Percentiles rank a stretch among this genome's conserved stretches.
These are phyloP conservation scores for Aspergillus sp. DNA, from an alignment of 2,329 filamentous ascomycete genomes.

Conservation along the genomic window DNA sequence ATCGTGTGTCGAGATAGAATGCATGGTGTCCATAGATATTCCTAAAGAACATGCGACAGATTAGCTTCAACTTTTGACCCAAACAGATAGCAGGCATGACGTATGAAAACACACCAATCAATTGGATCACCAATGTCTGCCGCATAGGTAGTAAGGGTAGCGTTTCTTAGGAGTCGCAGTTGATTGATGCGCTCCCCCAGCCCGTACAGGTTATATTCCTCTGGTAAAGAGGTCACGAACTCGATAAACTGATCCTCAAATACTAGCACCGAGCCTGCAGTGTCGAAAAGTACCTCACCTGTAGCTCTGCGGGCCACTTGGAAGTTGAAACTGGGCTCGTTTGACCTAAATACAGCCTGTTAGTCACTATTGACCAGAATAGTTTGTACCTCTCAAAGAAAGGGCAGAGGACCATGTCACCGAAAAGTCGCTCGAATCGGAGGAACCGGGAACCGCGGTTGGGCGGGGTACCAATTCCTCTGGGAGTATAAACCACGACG, in stretches of 20 bases:
- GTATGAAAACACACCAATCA: constrained; percentile 41
- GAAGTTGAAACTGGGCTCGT: constrained; percentile 62
- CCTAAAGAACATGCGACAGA: constrained; percentile 22
- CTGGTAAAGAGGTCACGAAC: constrained; percentile 67
- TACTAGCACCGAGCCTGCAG: constrained; percentile 65
- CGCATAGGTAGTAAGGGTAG: constrained; percentile 70
- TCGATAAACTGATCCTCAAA: constrained; percentile 81
- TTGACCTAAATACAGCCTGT: constrained; percentile 27
- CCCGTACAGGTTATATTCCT: constrained; percentile 76
- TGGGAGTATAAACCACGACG: constrained; percentile 69
- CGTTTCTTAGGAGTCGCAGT: constrained; percentile 72
- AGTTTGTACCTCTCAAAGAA: too few species aligned
- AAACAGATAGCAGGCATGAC: not conserved
- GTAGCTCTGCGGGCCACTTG: constrained; percentile 61
- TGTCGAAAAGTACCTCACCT: constrained; percentile 71
- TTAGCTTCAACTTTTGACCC: not conserved
- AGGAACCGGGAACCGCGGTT: constrained; percentile 47
- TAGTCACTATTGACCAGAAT: too few species aligned
- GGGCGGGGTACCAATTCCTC: constrained; percentile 66
- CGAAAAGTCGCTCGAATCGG: constrained; percentile 49
- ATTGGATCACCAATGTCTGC: constrained; percentile 67
- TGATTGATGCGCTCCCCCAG: constrained; percentile 74
- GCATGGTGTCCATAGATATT: constrained; percentile 80
- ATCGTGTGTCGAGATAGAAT: constrained; percentile 79
- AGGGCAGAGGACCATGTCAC: constrained; percentile 52